Evolutionary conservation across 2,329 filamentous ascomycete genomes (phyloP), one percentile per base, ranked within the genome.

Genomic region (Epichloe bromicola): DNA sequence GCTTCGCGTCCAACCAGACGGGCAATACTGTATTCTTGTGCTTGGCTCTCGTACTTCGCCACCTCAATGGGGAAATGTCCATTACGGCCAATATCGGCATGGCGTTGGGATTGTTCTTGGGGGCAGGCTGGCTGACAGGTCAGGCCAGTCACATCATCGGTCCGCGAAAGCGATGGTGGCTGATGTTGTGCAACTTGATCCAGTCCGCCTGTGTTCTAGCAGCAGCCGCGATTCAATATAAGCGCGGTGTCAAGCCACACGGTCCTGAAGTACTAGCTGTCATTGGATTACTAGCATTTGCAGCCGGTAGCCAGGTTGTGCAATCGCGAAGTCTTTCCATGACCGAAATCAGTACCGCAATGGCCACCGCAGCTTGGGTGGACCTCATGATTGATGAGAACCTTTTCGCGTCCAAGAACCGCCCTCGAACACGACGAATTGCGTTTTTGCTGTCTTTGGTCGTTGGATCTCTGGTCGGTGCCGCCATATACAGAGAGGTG

Each of bases 1-100:
- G 76, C 60, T 82, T 83, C 61, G 75, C 76, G 14, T 81, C 78
- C 33, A 83, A 83, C 61, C 79, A 83, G 59, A 83, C 80, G 0
- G 80, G 80, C 53, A 83, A 83, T 64, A 82, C 79, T 2, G 73
- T 83, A 46, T 75, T 83, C 57, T 69, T 82, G 8, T 66, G 72
- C 52, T 59, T 76, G 11, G 77, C 76, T 33, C 67, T 80, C 51
- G 65, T 75, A 37, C 57, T 75, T 33, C 73, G 76, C 8, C 60
- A 71, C 37, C 62, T 74, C 53, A 65, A 73, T 55, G 67, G 70
- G 43, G 66, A 72, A 19, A 65, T 71, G 59, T 79, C 80, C 61
- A 66, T 70, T 57, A 71, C 74, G 12, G 58, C 70, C 45, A 80
- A 81, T 55, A 77, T 81, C 41, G 77, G 70, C 40, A 64, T 73